Base-by-base conservation (phyloP, 129 eudicot species). In the Flaveria ramosissima region DNA sequence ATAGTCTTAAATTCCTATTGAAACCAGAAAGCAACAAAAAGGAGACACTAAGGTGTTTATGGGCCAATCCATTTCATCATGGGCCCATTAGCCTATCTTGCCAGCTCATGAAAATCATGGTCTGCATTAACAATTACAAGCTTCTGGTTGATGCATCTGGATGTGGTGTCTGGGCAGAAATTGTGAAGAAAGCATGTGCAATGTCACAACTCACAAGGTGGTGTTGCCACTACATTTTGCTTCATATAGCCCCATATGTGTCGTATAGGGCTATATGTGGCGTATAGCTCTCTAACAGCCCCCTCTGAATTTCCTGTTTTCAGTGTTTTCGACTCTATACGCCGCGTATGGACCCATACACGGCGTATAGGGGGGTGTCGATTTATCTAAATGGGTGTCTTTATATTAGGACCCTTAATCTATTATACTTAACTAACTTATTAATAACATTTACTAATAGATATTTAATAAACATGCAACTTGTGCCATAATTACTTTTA, bases 191-290 rank as follows among this genome's bases (percentile, higher is more conserved):
- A 75, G 86, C 89, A 84, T 92, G 96, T 60, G 97, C 96, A 89
- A 26, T 47, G 85, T 41, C 93, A 91, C 41, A 87, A 79, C 84
- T 41, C 93, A 91, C 41, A 87, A 79, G 41, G 89, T 92, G 66
- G 92, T 92, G 78, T 89, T 92, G 46, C 97, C 97, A 84, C 97
- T 92, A 80, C 93, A 84, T 86, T 89, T 89, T 74, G 96, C 93
- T 59, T 95, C 92, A n/a, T n/a, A n/a, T n/a, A n/a, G n/a, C n/a
- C n/a, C n/a, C n/a, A n/a, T n/a, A n/a, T n/a, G n/a, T n/a, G n/a
- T n/a, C n/a, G n/a, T n/a, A n/a, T n/a, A n/a, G n/a, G n/a, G n/a
- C n/a, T n/a, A n/a, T n/a, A n/a, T n/a, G n/a, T n/a, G n/a, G n/a
- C n/a, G n/a, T n/a, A n/a, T n/a, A n/a, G n/a, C n/a, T n/a, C n/a